Conservation (phyloP, 2,329 filamentous ascomycete species). For the Clonostachys sp. region DNA sequence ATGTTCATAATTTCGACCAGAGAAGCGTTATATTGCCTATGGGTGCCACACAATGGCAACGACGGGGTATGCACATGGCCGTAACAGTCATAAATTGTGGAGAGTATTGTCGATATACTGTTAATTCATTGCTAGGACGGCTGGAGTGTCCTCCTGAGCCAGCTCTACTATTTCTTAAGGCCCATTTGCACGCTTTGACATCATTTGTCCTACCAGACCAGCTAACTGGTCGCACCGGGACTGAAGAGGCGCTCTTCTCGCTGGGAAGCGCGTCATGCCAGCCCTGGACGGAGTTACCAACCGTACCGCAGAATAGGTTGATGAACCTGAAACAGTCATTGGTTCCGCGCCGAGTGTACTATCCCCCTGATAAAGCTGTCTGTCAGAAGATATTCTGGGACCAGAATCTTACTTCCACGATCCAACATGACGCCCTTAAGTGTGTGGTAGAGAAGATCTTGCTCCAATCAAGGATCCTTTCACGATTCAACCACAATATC, state of each 20-base stretch:
- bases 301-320: not conserved
- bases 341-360: slow-evolving; percentile 22
- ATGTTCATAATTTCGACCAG: not conserved
- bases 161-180: slow-evolving; percentile 48
- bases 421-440: slow-evolving; percentile 31
- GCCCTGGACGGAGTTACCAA: slow-evolving; percentile 29
- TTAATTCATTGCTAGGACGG: slow-evolving; percentile 49
- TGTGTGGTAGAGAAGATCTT: slow-evolving; percentile 19
- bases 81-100: slow-evolving; percentile 9
- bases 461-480: slow-evolving; percentile 19
- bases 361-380: slow-evolving; percentile 22
- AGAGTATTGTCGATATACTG: slow-evolving; percentile 41
- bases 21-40: not conserved
- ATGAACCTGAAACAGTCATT: slow-evolving; percentile 13
- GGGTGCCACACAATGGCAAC: not conserved
- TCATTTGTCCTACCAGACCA: slow-evolving; percentile 52
- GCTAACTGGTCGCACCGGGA: slow-evolving; percentile 54
- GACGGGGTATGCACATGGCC: slow-evolving; percentile 15
- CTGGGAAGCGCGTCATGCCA: slow-evolving; percentile 44
- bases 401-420: slow-evolving; percentile 14
- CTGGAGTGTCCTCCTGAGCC: slow-evolving; percentile 55
- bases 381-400: slow-evolving; percentile 30
- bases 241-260: slow-evolving; percentile 50
- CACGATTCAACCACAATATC: no score
- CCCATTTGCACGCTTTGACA: slow-evolving; percentile 55